Evolutionary conservation across 441 rosid species (phyloP).

Genomic region (Euphorbia celastroides): DNA sequence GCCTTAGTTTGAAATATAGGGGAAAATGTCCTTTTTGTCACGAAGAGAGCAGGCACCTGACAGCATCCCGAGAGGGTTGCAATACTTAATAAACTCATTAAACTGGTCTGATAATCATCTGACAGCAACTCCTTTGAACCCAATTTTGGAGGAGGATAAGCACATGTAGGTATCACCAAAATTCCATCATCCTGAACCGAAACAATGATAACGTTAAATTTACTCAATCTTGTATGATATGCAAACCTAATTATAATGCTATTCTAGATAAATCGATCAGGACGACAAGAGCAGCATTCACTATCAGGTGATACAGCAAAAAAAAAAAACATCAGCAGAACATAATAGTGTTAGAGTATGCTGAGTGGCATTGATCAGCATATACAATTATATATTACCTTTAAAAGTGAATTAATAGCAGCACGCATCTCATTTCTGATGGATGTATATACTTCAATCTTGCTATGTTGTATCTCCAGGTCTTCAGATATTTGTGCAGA

Average conservation of each 20-base stretch:
- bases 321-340: neutral
- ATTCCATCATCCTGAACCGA: constrained; percentile 78
- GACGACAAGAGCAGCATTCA: too few species aligned
- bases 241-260: too few species aligned
- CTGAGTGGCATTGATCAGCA: too few species aligned
- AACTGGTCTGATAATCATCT: constrained; percentile 58
- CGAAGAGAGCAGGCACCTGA: constrained; percentile 60
- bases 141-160: constrained; percentile 75
- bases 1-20: too few species aligned
- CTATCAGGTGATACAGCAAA: too few species aligned
- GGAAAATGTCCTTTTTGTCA: too few species aligned
- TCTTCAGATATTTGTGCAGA: constrained; percentile 43
- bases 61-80: constrained; percentile 97
- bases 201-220: too few species aligned
- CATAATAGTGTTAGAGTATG: too few species aligned
- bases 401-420: constrained; percentile 68
- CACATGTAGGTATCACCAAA: constrained; percentile 74
- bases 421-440: constrained; percentile 69
- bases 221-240: too few species aligned
- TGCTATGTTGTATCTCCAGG: constrained; percentile 38
- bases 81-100: constrained; percentile 65
- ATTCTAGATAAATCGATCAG: too few species aligned
- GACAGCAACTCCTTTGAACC: constrained; percentile 69
- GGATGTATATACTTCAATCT: constrained; percentile 59
- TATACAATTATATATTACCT: constrained; percentile 39